phyloP scores from a whole-genome alignment of 2,329 filamentous ascomycete genomes.

The Diaporthe nobilis region DNA sequence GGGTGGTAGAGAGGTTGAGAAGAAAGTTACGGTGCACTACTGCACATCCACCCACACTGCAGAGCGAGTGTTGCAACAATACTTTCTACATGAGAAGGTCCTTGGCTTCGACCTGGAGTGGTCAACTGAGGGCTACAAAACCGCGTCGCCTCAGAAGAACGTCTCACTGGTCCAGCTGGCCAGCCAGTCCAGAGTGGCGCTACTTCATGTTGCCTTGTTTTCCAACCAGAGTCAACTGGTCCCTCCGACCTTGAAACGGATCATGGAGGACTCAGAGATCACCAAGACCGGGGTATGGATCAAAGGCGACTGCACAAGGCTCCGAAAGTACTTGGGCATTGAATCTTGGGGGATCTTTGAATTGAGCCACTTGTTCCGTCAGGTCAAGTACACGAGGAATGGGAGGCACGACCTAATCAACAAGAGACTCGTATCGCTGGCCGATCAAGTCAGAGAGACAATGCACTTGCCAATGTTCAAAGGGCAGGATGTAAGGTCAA shows the following conservation, averaged over 20 bases:
- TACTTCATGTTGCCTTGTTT: slow-evolving; percentile 85
- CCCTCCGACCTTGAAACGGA: slow-evolving; percentile 76
- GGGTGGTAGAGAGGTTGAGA: slow-evolving; percentile 49
- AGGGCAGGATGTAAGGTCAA: slow-evolving; percentile 75
- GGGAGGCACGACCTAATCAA: slow-evolving; percentile 71
- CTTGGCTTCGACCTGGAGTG: slow-evolving; percentile 96
- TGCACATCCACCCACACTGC: slow-evolving; percentile 77
- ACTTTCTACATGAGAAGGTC: slow-evolving; percentile 78
- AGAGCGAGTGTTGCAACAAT: slow-evolving; percentile 73
- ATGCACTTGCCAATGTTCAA: slow-evolving; percentile 84
- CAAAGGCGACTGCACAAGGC: slow-evolving; percentile 76
- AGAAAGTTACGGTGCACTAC: slow-evolving; percentile 80
- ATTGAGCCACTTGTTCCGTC: slow-evolving; percentile 84
- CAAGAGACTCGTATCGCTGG: slow-evolving; percentile 75
- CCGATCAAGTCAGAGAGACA: slow-evolving; percentile 78
- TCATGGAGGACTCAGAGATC: slow-evolving; percentile 80
- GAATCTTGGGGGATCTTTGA: slow-evolving; percentile 80
- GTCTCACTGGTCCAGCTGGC: slow-evolving; percentile 89
- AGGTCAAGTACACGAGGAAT: slow-evolving; percentile 76
- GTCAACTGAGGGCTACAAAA: slow-evolving; percentile 66
- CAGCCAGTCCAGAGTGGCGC: slow-evolving; percentile 79
- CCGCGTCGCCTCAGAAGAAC: slow-evolving; percentile 72
- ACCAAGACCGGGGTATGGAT: slow-evolving; percentile 85
- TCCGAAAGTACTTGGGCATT: slow-evolving; percentile 77
- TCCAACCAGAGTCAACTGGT: slow-evolving; percentile 69